phyloP scores from a whole-genome alignment of 139 green algal genomes.

The Chlamydomonas schloesseri region DNA sequence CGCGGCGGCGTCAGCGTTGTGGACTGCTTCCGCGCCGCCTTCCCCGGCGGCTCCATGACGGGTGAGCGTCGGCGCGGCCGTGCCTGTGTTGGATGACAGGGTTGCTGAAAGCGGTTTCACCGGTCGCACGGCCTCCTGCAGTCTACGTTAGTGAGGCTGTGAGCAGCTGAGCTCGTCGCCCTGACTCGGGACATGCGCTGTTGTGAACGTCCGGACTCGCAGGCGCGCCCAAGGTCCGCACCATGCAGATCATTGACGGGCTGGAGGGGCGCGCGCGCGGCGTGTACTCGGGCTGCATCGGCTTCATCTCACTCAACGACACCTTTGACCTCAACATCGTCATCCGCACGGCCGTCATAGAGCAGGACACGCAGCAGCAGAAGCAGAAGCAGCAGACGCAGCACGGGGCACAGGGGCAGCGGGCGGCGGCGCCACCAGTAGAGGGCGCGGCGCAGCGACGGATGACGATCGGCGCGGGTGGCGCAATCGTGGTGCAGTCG shows the following conservation, averaged over 20 bases:
- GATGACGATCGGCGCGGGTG: slow-evolving; percentile 91
- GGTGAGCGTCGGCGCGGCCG: slow-evolving; percentile 68
- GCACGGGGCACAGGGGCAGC: no score
- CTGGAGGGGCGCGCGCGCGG: slow-evolving; percentile 87
- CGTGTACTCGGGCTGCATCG: slow-evolving; percentile 93
- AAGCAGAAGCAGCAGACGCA: neutral
- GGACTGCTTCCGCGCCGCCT: slow-evolving; percentile 86
- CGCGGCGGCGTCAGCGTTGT: slow-evolving; percentile 49
- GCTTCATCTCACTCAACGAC: slow-evolving; percentile 90
- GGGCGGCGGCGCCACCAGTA: no score
- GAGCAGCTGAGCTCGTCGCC: no score
- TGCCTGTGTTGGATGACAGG: neutral
- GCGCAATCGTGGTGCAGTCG: slow-evolving; percentile 94
- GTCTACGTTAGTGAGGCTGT: no score
- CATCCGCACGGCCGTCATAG: slow-evolving; percentile 92
- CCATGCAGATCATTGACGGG: slow-evolving; percentile 91
- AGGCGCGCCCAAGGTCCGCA: slow-evolving; percentile 85
- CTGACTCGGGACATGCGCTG: no score
- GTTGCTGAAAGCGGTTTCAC: no score
- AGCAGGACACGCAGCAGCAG: neutral
- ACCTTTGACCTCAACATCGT: slow-evolving; percentile 99
- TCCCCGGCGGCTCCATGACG: slow-evolving; percentile 97
- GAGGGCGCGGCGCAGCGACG: no score
- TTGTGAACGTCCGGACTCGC: neutral
- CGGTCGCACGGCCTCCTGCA: no score